Evolutionary conservation across 768 basidiomycete species (phyloP), one percentile per base, ranked within the genome.

Genomic region (Chiua virens): DNA sequence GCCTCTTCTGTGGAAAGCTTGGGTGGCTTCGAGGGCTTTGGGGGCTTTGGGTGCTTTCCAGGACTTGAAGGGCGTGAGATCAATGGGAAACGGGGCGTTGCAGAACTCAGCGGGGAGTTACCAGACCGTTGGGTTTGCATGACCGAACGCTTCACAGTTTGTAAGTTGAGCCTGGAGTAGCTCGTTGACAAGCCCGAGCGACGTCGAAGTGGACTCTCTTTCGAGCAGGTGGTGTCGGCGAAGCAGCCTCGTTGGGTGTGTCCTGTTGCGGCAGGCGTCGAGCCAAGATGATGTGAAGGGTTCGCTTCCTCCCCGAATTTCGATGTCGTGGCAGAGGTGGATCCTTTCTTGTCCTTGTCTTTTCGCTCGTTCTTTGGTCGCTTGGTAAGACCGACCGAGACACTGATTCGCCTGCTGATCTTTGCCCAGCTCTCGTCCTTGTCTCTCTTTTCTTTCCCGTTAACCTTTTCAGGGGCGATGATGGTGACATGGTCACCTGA

Each of bases 321-420:
- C 3, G 66, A 69, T 8, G 70, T 64, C 34, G 51, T 46, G 65
- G 53, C 8, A 17, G 47, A 42, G 8, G 46, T 8, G 0, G 23
- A 43, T 5, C 36, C 58, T 40, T 56, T 68, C 65, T 72, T 78
- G 17, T 63, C 71, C 65, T 72, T 78, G 17, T 63, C 71, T 41
- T 68, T 73, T 27, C 68, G 69, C 44, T 72, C 75, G 28, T 65
- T 67, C 61, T 69, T 71, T 22, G 56, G 50, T 7, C 60, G 59
- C 57, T 64, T 67, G 44, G 62, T 52, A 42, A 82, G 66, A 23
- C 79, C 76, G 48, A 87, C 78, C 5, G 77, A 75, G 54, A 82
- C 68, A 58, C 82, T 86, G 48, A 89, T 77, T 52, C 86, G 72
- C 58, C 83, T 72, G 13, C 86, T 78, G 36, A 89, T 57, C 62